Evolutionary conservation across 176 grass and related monocot species (phyloP).

Genomic region (Metroxylon sagu): DNA sequence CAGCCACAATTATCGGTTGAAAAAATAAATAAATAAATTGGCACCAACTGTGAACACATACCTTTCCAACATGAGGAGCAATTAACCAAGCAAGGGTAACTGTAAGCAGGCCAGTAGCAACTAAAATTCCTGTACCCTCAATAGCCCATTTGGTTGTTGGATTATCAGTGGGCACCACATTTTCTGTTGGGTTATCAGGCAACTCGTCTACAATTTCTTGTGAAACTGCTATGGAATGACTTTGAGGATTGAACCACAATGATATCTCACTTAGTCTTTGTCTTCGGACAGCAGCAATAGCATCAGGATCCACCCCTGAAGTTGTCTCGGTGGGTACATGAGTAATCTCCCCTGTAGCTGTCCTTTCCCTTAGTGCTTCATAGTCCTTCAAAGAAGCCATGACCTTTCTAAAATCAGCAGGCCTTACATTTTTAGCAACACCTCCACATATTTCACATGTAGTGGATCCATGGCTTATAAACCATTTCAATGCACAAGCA

Average conservation of each 20-base stretch:
- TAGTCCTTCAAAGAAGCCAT: slow-evolving; percentile 72
- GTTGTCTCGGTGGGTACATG: slow-evolving; percentile 26
- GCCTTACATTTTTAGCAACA: slow-evolving; percentile 48
- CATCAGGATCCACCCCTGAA: slow-evolving; percentile 54
- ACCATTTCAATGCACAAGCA: slow-evolving; percentile 92
- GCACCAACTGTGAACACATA: slow-evolving; percentile 15
- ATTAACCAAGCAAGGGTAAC: slow-evolving; percentile 67
- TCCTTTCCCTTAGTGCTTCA: slow-evolving; percentile 61
- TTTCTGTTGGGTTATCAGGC: slow-evolving; percentile 34
- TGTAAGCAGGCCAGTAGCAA: slow-evolving; percentile 47
- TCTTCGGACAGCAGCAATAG: slow-evolving; percentile 67
- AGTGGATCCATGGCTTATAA: slow-evolving; percentile 74
- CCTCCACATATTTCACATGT: slow-evolving; percentile 73
- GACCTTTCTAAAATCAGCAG: slow-evolving; percentile 69
- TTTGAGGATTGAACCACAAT: slow-evolving; percentile 78
- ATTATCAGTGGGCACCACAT: slow-evolving; percentile 22
- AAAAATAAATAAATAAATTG: too few species aligned
- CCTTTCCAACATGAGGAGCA: slow-evolving; percentile 81
- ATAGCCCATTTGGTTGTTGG: slow-evolving; percentile 40
- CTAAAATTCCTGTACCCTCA: slow-evolving; percentile 54
- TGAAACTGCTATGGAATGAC: slow-evolving; percentile 32
- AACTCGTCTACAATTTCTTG: slow-evolving; percentile 37
- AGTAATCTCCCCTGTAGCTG: slow-evolving; percentile 49
- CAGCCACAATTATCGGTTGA: too few species aligned
- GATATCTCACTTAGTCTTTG: slow-evolving; percentile 78